Base-by-base conservation (phyloP, 2,329 filamentous ascomycete genomes). In the Nigrograna mackinnonii region DNA sequence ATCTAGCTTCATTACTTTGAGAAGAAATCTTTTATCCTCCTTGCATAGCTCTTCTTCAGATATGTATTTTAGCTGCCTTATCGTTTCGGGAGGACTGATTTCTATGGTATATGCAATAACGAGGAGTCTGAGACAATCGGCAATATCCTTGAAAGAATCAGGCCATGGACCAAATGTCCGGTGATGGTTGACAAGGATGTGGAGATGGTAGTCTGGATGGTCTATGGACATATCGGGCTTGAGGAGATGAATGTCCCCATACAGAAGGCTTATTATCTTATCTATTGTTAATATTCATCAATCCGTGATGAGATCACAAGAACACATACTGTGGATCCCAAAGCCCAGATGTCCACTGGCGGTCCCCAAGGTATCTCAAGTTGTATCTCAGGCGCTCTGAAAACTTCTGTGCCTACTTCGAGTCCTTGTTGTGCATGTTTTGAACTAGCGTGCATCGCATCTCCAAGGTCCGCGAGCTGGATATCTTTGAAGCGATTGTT, bases 1-100 rank as follows among this genome's bases (percentile, higher is more conserved):
- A 46, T 73, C 68, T 9, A 73, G 55, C 46, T 66, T 71, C 67
- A 73, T 71, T 20, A 72, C 66, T 44, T 55, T 71, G 6, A 58
- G 36, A 9, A 73, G 28, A 46, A 71, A 71, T 0, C 33, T 28
- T 16, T 24, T 32, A 30, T 47, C 46, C 28, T 41, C 26, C 14
- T 4, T n/a, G 20, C 12, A 11, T 12, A 40, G 17, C 26, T 46
- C 43, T 9, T 18, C 12, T 21, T 34, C 24, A 4, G 14, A 17
- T 19, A 44, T 20, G 16, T 22, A 9, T 5, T 21, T 17, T 26
- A 47, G 44, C 5, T 20, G 44, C 30, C 32, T 47, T 21, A 28
- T 6, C n/a, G 16, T 36, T 13, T 43, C 40, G 6, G 37, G 4
- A 16, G 40, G 44, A 21, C 11, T 22, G 16, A 4, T 21, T 19